Percentiles rank a stretch among this genome's conserved stretches.
These are phyloP conservation scores for Cardiospermum halicacabum DNA, from an alignment of 345 rosid species.

Conservation along the genomic window DNA sequence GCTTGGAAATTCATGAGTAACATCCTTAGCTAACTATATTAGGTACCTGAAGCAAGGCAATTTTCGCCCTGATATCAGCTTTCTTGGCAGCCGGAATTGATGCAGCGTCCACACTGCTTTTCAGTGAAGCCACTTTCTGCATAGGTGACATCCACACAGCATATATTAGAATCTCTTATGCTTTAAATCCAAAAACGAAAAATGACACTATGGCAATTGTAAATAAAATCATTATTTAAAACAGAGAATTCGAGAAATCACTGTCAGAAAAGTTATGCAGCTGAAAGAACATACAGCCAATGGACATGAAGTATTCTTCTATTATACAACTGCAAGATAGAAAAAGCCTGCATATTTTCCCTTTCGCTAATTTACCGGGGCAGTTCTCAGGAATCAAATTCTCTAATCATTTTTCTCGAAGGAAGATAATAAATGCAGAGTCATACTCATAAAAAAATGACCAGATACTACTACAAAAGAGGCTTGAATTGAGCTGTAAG, in stretches of 20 bases:
- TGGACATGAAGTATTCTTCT: background rate
- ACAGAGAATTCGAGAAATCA: background rate
- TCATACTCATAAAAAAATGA: background rate
- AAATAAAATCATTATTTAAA: background rate
- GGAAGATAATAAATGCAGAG: background rate
- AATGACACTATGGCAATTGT: background rate
- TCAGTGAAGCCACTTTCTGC: conserved; percentile 80
- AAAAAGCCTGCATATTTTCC: background rate
- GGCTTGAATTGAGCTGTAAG: background rate
- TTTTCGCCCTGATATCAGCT: conserved; percentile 75
- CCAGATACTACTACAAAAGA: background rate
- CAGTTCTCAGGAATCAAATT: background rate
- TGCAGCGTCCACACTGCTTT: conserved; percentile 69
- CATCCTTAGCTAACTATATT: conserved; percentile 4
- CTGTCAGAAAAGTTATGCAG: background rate
- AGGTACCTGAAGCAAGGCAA: conserved; percentile 67
- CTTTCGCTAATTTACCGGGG: background rate
- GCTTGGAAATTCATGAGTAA: background rate
- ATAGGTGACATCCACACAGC: conserved; percentile 12
- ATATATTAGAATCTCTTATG: background rate
- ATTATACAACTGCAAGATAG: background rate
- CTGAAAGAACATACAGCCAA: conserved; percentile 1
- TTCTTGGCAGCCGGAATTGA: conserved; percentile 82
- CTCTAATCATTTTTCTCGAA: no score
- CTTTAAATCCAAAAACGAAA: background rate